Base-by-base conservation (phyloP, 2,329 filamentous ascomycete genomes). In the Phyllosticta ampelicida region DNA sequence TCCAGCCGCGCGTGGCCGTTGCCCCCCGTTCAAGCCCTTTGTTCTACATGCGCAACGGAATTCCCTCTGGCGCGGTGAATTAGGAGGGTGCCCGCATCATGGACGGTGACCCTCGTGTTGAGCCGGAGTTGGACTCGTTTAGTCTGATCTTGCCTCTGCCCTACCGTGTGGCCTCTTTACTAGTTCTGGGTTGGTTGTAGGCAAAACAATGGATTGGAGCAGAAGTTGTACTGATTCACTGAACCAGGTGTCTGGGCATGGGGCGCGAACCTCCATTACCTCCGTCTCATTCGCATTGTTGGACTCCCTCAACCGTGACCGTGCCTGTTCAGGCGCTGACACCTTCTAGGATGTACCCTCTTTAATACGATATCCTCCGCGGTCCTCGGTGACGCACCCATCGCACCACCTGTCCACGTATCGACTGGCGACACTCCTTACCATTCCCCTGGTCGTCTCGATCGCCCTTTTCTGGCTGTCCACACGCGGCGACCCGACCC, bases 221-320 rank as follows among this genome's bases (percentile, higher is more conserved):
- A 20, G 54, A 36, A 53, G 23, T 44, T 58, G 48, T 36, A n/a
- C 58, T 60, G 51, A 62, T 56, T 52, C 20, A 54, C 54, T 9
- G 48, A 53, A 61, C 36, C 64, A 95, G 90, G 89, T 65, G 86
- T 95, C 67, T 97, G 92, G 92, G 90, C 89, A 70, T 99, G 92
- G 90, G 90, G 86, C 63, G 74, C 87, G 65, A 97, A 96, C 75
- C 83, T 97, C 48, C 90, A 96, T 70, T 91, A 89, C 74, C 84
- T 97, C 61, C 80, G 86, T 66, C 74, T 83, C 60, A 78, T 85
- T 67, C 87, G 87, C 70, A 95, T 99, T 75, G 82, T 84, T 73
- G 61, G 78, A 70, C 52, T 48, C 26, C 54, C 48, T 11, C 44
- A 4, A 9, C 48, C n/a, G 21, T 52, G 61, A 60, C 60, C 51